These are phyloP conservation scores for Biancaea sappan DNA, from an alignment of 306 rosid species.

Conservation along the genomic window DNA sequence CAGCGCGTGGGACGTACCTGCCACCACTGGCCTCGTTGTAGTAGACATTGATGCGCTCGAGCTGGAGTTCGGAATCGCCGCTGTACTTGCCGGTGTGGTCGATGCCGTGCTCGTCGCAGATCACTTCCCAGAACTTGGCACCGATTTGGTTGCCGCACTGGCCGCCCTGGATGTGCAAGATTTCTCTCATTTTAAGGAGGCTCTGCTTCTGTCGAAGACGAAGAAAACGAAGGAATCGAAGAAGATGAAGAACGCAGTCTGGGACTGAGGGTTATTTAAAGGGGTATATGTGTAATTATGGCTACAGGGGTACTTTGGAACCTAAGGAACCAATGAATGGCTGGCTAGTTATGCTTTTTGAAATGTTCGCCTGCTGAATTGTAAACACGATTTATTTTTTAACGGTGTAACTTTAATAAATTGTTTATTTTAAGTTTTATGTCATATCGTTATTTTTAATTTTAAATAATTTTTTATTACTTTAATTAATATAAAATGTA, in stretches of 20 bases:
- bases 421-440: no score
- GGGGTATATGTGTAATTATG: background rate
- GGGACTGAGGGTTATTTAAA: background rate
- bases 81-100: conserved; percentile 48
- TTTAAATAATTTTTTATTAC: no score
- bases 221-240: conserved; percentile 32
- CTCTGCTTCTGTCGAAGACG: no score
- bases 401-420: no score
- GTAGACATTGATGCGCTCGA: conserved; percentile 53
- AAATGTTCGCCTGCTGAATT: no score
- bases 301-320: background rate
- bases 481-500: no score
- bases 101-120: conserved; percentile 54
- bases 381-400: no score
- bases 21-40: conserved; percentile 52
- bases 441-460: no score
- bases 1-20: conserved; percentile 55
- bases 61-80: conserved; percentile 50
- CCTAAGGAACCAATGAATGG: background rate
- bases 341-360: background rate
- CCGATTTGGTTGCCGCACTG: conserved; percentile 61
- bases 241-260: background rate
- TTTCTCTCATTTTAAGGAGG: conserved; percentile 56
- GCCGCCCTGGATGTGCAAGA: conserved; percentile 54
- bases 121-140: conserved; percentile 56